phyloP scores from a whole-genome alignment of 148 eudicot genomes.

The Amaranthus palmeri region DNA sequence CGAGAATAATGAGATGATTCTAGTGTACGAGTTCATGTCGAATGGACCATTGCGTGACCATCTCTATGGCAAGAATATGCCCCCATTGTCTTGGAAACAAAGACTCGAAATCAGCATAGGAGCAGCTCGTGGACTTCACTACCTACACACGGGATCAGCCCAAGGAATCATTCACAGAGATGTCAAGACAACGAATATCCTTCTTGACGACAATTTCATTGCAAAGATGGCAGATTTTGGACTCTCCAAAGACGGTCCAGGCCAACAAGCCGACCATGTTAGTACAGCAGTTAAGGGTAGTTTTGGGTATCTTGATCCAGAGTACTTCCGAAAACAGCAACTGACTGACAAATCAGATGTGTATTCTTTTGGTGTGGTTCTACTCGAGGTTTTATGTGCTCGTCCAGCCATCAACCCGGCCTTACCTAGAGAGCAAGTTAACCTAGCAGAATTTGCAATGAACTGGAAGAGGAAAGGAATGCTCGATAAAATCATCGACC shows the following conservation, averaged over 20 bases:
- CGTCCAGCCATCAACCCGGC: slow-evolving; percentile 70
- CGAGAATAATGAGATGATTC: slow-evolving; percentile 69
- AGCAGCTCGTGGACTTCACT: slow-evolving; percentile 78
- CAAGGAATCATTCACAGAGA: slow-evolving; percentile 85
- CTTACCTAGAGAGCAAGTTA: slow-evolving; percentile 82
- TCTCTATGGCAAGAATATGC: slow-evolving; percentile 58
- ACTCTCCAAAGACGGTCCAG: slow-evolving; percentile 53
- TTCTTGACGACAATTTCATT: slow-evolving; percentile 59
- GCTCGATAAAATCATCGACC: slow-evolving; percentile 65
- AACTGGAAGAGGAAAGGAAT: slow-evolving; percentile 52
- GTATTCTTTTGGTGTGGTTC: slow-evolving; percentile 86
- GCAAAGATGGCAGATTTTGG: slow-evolving; percentile 94
- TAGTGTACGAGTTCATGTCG: slow-evolving; percentile 79
- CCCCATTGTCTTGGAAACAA: slow-evolving; percentile 69
- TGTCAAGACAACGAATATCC: slow-evolving; percentile 81
- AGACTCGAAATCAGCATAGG: slow-evolving; percentile 76
- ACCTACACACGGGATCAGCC: slow-evolving; percentile 78
- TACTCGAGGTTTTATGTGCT: slow-evolving; percentile 81
- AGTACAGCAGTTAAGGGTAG: slow-evolving; percentile 85
- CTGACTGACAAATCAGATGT: slow-evolving; percentile 90
- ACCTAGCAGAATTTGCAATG: slow-evolving; percentile 94
- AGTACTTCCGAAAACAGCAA: slow-evolving; percentile 88
- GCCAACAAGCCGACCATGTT: slow-evolving; percentile 47
- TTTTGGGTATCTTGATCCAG: slow-evolving; percentile 90
- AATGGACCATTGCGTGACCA: slow-evolving; percentile 83